A percentile compares a stretch with the other conserved stretches of the same genome.
Conservation (phyloP, 495 filamentous ascomycete species). For the Rusavskia elegans region DNA sequence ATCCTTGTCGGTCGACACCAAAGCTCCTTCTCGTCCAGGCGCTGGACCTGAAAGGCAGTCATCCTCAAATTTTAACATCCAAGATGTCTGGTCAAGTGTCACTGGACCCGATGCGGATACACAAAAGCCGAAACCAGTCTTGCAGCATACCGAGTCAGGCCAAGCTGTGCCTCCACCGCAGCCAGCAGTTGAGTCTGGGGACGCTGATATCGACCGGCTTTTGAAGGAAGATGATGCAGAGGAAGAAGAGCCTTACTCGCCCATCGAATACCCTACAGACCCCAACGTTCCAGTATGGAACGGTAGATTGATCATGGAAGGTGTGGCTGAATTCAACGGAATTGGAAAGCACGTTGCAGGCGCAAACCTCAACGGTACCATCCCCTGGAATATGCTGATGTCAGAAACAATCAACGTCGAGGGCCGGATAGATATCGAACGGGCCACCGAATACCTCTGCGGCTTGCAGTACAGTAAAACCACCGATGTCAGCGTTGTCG, state of each 20-base stretch:
- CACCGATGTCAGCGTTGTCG: conserved; percentile 58
- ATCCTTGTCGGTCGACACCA: conserved; percentile 33
- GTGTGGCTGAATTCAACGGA: conserved; percentile 54
- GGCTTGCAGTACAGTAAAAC: conserved; percentile 55
- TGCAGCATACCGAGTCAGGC: conserved; percentile 29
- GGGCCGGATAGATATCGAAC: conserved; percentile 65
- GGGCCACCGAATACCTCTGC: conserved; percentile 79
- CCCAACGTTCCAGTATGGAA: conserved; percentile 53
- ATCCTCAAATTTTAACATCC: conserved; percentile 48
- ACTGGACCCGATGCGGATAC: conserved; percentile 32
- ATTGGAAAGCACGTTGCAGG: conserved; percentile 75
- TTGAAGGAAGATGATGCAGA: conserved; percentile 72
- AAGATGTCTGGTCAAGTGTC: conserved; percentile 53
- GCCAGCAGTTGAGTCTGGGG: conserved; percentile 36
- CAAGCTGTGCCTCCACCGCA: conserved; percentile 18
- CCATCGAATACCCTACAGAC: conserved; percentile 53
- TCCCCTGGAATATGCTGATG: conserved; percentile 55
- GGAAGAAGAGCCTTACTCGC: conserved; percentile 76
- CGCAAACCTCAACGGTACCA: conserved; percentile 46
- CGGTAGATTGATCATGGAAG: conserved; percentile 61
- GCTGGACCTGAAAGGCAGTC: conserved; percentile 22
- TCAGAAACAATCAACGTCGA: conserved; percentile 54
- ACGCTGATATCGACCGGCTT: conserved; percentile 82
- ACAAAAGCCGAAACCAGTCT: conserved; percentile 18
- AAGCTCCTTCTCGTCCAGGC: conserved; percentile 19